Base-by-base conservation (phyloP, 164 flowering plant genomes). In the Umbilicus rupestris region DNA sequence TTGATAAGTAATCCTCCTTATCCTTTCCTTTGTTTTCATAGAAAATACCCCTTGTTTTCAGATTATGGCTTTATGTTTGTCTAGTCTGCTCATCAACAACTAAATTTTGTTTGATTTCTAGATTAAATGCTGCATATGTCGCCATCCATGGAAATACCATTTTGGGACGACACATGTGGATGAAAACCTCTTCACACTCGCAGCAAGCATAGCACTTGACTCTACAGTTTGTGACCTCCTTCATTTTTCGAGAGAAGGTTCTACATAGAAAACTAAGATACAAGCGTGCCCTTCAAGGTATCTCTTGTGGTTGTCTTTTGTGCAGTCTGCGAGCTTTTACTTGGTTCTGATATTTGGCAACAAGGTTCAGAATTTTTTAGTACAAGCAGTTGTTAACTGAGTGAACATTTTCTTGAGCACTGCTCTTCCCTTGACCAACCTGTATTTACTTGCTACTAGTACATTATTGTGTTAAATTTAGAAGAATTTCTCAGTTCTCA, bases 91-190 rank as follows among this genome's bases (percentile, higher is more conserved):
- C 39, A 33, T 37, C 24, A 37, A 19, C 24, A 63, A n/a, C 7
- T 63, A 2, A 39, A 33, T 39, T 20, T n/a, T 24, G 64, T 63
- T 66, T 66, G 39, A 24, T 71, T 67, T 28, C 37, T 57, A 90
- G 98, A 84, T 76, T 94, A 69, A 94, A 94, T 75, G 84, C 89
- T 31, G 85, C 85, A 37, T 94, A 89, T 75, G 79, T 87, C 67
- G 71, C 87, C 57, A 75, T 87, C 64, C 95, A 91, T 76, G 91
- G 83, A 72, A 84, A 77, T 63, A 79, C 95, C 64, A 94, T 94
- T 74, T 74, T 91, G 75, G 97, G 98, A 17, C 84, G 84, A 45
- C 83, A 90, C 22, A 72, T 86, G 65, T 91, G 96, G 97, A 72
- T 72, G 71, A 85, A 73, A 71, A 83, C 88, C 0, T 92, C 90